Evolutionary conservation across 1,139 yeast genomes (phyloP).

Genomic region (Kurtzmaniella quercitrusa): DNA sequence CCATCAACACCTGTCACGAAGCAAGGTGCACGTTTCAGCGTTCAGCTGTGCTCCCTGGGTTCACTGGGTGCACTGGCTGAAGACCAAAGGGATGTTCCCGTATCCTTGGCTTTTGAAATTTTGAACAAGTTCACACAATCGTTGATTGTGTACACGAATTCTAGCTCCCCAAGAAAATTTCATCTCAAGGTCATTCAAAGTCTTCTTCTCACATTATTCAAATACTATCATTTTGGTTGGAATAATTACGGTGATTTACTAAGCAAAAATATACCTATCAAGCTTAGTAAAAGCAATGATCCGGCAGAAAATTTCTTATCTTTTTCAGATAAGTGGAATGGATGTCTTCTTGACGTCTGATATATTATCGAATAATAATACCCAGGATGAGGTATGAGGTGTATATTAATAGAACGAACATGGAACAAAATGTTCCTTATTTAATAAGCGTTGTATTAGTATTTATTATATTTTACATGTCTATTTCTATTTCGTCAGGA

Average conservation of each 20-base stretch:
- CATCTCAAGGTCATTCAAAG: constrained; percentile 31
- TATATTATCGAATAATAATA: too few relatives aligned
- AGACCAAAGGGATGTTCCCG: neutral
- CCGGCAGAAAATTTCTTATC: constrained; percentile 31
- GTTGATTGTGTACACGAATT: constrained; percentile 25
- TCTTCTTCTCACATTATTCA: constrained; percentile 31
- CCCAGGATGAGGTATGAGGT: neutral
- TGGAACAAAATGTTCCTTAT: neutral
- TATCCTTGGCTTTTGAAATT: constrained; percentile 5
- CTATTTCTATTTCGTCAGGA: constrained; percentile 67
- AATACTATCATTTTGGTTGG: constrained; percentile 45
- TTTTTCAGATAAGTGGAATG: constrained; percentile 39
- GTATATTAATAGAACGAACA: neutral
- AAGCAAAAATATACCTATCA: constrained; percentile 32
- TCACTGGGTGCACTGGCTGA: constrained; percentile 1
- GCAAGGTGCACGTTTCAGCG: constrained; percentile 8
- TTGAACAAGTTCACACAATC: constrained; percentile 31
- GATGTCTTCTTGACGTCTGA: constrained; percentile 15
- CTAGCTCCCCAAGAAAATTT: constrained; percentile 34
- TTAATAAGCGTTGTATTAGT: neutral
- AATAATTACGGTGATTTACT: constrained; percentile 32
- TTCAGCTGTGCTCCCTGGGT: constrained; percentile 13
- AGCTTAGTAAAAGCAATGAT: constrained; percentile 34
- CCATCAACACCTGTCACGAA: constrained; percentile 37
- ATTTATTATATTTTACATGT: constrained; percentile 33